phyloP scores from a whole-genome alignment of 1,284 basidiomycete genomes.

The Ustilago shanxiensis region DNA sequence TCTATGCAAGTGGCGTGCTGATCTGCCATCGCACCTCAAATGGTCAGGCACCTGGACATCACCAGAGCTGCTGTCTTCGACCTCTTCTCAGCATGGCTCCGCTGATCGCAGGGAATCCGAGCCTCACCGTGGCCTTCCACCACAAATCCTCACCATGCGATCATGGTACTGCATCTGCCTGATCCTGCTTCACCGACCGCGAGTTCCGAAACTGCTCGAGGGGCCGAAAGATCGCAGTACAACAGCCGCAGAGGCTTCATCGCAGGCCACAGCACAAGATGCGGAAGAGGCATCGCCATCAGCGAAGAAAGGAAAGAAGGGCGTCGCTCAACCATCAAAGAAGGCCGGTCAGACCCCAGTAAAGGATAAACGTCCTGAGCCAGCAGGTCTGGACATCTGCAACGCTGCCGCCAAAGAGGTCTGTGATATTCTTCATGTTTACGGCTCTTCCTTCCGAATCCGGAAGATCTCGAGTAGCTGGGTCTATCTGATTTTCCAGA shows the following conservation, averaged over 20 bases:
- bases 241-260: slow-evolving; percentile 4
- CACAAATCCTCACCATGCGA: slow-evolving; percentile 51
- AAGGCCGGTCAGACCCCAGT: background rate
- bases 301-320: slow-evolving; percentile 8
- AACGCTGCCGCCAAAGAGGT: slow-evolving; percentile 47
- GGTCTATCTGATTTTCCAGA: slow-evolving; percentile 59
- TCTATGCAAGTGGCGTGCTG: slow-evolving; percentile 29
- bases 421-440: slow-evolving; percentile 52
- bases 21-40: slow-evolving; percentile 40
- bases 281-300: background rate
- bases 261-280: background rate
- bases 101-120: slow-evolving; percentile 28
- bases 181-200: slow-evolving; percentile 49
- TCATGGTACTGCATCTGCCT: slow-evolving; percentile 58
- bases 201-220: slow-evolving; percentile 41
- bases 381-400: slow-evolving; percentile 49
- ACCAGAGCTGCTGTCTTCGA: slow-evolving; percentile 16
- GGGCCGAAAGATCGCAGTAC: slow-evolving; percentile 8
- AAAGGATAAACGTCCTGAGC: slow-evolving; percentile 17
- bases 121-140: slow-evolving; percentile 41
- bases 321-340: background rate
- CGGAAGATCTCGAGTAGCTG: slow-evolving; percentile 54
- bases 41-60: slow-evolving; percentile 48
- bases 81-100: background rate
- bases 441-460: slow-evolving; percentile 52